Evolutionary conservation across 2,329 filamentous ascomycete genomes (phyloP), one percentile per base, ranked within the genome.

Genomic region (Ophiostoma novo-ulmi): DNA sequence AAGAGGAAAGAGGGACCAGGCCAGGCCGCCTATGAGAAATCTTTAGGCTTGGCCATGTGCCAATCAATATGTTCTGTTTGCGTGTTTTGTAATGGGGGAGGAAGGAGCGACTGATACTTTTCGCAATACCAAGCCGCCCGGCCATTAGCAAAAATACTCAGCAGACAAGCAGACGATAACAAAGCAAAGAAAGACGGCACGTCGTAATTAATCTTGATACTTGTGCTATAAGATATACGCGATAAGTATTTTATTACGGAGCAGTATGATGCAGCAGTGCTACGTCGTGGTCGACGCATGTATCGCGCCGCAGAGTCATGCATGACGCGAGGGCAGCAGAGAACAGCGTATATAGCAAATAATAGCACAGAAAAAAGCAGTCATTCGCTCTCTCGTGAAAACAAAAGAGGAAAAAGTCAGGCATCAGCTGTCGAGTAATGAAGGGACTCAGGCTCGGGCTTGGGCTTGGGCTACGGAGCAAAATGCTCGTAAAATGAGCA

Each of bases 191-290:
- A 13, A 44, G 39, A 58, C 52, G 22, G 52, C 52, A 58, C 52
- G 52, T 58, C 52, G 52, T 58, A 58, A 58, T 58, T 58, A 58
- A 58, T 11, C 52, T 58, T 58, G 26, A 26, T 58, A 14, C 8
- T 58, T 17, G 52, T 58, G 52, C n/a, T 58, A 26, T 58, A 26
- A 31, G 52, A 26, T 17, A 31, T 58, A 31, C 52, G 52, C 52
- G 22, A 58, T 31, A 58, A 58, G 52, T 55, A 22, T 58, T 22
- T 58, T 58, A 26, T 58, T 58, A 58, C 52, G n/a, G 52, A 58
- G 52, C 52, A 48, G 5, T 26, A 22, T 26, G 52, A 58, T 58
- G 52, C 52, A 58, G 52, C 22, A 58, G 52, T 58, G 52, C 52
- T 58, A 26, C 52, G 52, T 14, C 22, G 52, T 58, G n/a, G 52